phyloP scores from a whole-genome alignment of 2,329 filamentous ascomycete genomes.

The Diaporthe ilicicola region DNA sequence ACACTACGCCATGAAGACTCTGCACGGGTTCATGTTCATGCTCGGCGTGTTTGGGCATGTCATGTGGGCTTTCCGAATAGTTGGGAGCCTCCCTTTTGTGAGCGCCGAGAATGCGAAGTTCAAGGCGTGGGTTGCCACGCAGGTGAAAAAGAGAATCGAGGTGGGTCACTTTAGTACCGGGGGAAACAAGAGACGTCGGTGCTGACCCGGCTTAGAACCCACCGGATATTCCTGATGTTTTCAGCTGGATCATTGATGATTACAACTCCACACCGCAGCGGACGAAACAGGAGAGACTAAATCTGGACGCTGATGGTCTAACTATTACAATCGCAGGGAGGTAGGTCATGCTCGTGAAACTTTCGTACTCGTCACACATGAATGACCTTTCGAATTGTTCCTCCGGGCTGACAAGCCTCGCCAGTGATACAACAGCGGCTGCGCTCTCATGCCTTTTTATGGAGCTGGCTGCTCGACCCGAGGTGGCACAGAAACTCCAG shows the following conservation, averaged over 20 bases:
- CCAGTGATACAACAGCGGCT: constrained; percentile 27
- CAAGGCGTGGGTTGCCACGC: constrained; percentile 20
- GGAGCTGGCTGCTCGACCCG: constrained; percentile 26
- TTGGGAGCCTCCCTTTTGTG: constrained; percentile 2
- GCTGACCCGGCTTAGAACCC: constrained; percentile 18
- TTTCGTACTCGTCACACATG: not conserved
- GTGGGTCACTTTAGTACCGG: not conserved
- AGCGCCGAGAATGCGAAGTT: constrained; percentile 15
- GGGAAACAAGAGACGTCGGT: not conserved
- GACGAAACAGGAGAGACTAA: constrained; percentile 4
- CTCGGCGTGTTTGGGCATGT: constrained; percentile 18
- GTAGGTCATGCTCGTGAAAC: not conserved
- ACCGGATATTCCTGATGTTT: constrained; percentile 23
- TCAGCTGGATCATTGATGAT: constrained; percentile 28
- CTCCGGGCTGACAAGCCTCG: not conserved
- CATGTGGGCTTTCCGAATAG: constrained; percentile 17
- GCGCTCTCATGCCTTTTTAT: constrained; percentile 28
- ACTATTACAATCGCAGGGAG: constrained; percentile 27
- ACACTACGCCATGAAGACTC: constrained; percentile 13
- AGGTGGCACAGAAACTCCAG: constrained; percentile 1
- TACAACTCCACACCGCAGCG: constrained; percentile 11
- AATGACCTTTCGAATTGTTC: not conserved
- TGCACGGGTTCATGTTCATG: constrained; percentile 28
- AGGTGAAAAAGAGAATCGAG: constrained; percentile 26
- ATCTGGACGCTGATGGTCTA: constrained; percentile 20